Base-by-base conservation (phyloP, 2,329 filamentous ascomycete genomes). In the Nemania sp. region DNA sequence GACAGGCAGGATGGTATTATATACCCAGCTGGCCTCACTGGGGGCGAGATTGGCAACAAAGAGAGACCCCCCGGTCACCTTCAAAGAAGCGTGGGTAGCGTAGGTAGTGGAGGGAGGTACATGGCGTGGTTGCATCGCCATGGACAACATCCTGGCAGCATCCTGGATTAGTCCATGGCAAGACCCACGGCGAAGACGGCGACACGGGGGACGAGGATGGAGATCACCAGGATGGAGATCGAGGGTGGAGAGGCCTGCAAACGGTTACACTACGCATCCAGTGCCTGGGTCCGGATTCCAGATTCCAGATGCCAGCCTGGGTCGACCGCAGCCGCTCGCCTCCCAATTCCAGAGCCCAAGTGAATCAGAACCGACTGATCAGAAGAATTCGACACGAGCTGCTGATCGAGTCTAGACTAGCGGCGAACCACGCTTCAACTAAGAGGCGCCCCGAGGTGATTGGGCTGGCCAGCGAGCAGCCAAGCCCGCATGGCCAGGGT, bases 371-470 rank as follows among this genome's bases (percentile, higher is more conserved):
- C 25, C 7, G n/a, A 29, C 25, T 29, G 25, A 45, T 20, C 42
- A 45, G 42, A 48, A 63, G 56, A 62, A 47, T 61, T 65, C 54
- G 65, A 65, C 54, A 66, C 68, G 65, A 66, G 63, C 65, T 68
- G 64, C 55, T 64, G 63, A 64, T 65, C 54, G 46, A 64, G 67
- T 62, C 68, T 67, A 71, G 68, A 67, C 64, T 68, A 54, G 45
- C 68, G 60, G 57, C 59, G 65, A 63, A 50, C 59, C 62, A 65
- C 61, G 59, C 49, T 48, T 65, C 11, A 55, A 54, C 61, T 47
- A 51, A 65, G 57, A 59, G 45, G 49, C 56, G 50, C 29, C 37
- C 57, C 34, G 53, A 43, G 57, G 51, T 71, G 68, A 72, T 72
- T 72, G 70, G 70, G 45, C 48, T 59, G 58, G 60, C 58, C 63